Percentiles rank a stretch among this genome's conserved stretches.
Evolutionary conservation across 2,329 filamentous ascomycete genomes (phyloP).

Genomic region (Dactylellina leptospora): DNA sequence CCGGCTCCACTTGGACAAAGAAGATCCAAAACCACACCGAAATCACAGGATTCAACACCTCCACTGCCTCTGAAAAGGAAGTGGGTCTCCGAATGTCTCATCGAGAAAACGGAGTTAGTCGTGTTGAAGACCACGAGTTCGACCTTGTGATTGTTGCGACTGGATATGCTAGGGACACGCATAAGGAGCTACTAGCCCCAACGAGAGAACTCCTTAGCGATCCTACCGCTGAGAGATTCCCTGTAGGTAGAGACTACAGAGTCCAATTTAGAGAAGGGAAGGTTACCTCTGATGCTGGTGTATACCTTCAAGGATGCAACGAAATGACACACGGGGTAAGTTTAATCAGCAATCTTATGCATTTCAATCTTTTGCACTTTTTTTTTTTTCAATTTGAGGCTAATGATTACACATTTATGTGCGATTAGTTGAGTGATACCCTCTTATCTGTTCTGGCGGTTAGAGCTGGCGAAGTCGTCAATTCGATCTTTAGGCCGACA

Average conservation of each 20-base stretch:
- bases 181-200: constrained; percentile 77
- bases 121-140: constrained; percentile 66
- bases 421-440: constrained; percentile 75
- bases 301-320: constrained; percentile 95
- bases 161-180: constrained; percentile 80
- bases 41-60: constrained; percentile 70
- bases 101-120: constrained; percentile 62
- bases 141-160: constrained; percentile 87
- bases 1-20: constrained; percentile 81
- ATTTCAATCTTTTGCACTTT: constrained; percentile 8
- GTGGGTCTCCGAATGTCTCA: constrained; percentile 67
- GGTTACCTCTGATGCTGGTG: constrained; percentile 76
- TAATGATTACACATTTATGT: not conserved
- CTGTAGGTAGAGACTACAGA: constrained; percentile 79
- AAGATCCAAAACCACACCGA: constrained; percentile 76
- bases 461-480: constrained; percentile 78
- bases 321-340: constrained; percentile 90
- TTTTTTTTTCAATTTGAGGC: not conserved
- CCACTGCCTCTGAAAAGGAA: constrained; percentile 59
- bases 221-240: constrained; percentile 66
- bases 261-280: constrained; percentile 74
- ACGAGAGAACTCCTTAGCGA: constrained; percentile 71
- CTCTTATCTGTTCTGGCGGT: constrained; percentile 80
- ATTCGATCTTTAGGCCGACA: constrained; percentile 70
- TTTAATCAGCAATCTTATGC: constrained; percentile 58